These are phyloP conservation scores for Capsicum rhomboideum DNA, from an alignment of 257 asterid species.

Conservation along the genomic window DNA sequence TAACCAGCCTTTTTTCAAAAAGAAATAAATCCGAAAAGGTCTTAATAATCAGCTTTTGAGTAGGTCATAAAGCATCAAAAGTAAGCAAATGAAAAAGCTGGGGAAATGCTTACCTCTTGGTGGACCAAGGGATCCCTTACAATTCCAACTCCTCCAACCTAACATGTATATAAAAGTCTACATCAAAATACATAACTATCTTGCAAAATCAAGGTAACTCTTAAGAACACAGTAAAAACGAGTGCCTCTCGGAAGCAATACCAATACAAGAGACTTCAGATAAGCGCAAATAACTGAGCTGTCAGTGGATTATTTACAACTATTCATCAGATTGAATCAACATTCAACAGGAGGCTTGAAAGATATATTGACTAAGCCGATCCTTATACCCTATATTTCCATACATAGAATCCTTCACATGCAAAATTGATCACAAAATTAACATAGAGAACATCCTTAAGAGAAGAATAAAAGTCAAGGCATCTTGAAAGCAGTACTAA, in stretches of 20 bases:
- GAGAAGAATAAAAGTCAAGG: neutral
- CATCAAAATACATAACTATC: neutral
- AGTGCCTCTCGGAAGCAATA: neutral
- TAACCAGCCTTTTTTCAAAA: neutral
- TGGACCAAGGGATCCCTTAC: conserved; percentile 85
- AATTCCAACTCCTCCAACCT: conserved; percentile 96
- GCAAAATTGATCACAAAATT: neutral
- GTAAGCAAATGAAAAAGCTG: neutral
- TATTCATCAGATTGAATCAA: neutral
- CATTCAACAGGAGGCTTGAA: neutral
- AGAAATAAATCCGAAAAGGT: neutral
- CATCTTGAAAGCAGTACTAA: neutral
- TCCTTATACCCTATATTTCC: neutral
- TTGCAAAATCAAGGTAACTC: neutral
- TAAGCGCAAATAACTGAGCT: neutral
- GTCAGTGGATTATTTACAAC: neutral
- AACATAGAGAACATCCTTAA: neutral
- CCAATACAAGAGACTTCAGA: neutral
- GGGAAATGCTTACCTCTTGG: conserved; percentile 48
- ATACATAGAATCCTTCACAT: neutral
- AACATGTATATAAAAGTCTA: neutral
- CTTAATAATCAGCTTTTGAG: neutral
- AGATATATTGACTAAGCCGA: neutral
- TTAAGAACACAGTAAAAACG: neutral
- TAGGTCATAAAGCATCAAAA: neutral